Evolutionary conservation across 1,284 basidiomycete genomes (phyloP).

Genomic region (Gastroboletus turbinatus): DNA sequence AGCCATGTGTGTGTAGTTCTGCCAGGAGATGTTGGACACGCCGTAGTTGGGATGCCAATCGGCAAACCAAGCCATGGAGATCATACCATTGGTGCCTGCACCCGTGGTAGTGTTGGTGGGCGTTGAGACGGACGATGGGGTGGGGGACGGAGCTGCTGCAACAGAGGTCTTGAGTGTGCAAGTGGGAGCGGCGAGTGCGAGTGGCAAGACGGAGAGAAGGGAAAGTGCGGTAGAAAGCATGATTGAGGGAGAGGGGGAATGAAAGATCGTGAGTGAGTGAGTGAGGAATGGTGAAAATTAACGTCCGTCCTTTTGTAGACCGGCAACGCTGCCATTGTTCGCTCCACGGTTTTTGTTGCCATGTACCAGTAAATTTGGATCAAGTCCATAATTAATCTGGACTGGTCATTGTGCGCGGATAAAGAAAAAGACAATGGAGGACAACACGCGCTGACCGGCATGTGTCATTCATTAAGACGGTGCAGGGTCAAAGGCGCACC

Average conservation of each 20-base stretch:
- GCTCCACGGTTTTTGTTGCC: conserved; percentile 8
- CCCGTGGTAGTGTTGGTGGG: conserved; percentile 15
- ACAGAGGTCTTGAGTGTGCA: conserved; percentile 20
- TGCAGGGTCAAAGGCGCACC: background rate
- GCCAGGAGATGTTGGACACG: conserved; percentile 54
- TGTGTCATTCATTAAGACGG: background rate
- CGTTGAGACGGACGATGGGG: background rate
- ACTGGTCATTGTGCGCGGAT: background rate
- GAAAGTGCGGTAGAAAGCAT: conserved; percentile 25
- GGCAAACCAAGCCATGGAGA: conserved; percentile 62
- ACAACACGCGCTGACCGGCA: background rate
- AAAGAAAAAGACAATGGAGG: background rate
- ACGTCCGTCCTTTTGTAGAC: conserved; percentile 12
- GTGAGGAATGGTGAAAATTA: background rate
- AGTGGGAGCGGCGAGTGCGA: conserved; percentile 31
- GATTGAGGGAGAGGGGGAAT: background rate
- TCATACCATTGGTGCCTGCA: conserved; percentile 28
- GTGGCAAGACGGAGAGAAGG: conserved; percentile 24
- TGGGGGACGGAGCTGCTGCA: conserved; percentile 1
- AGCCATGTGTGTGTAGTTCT: conserved; percentile 60
- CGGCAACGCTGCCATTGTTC: conserved; percentile 7
- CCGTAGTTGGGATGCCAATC: conserved; percentile 56
- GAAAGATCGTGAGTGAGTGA: conserved; percentile 19
- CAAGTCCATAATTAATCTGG: background rate
- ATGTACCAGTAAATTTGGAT: conserved; percentile 6